Percentiles rank a stretch among this genome's conserved stretches.
Conservation (phyloP, 352 stramenopile genomes). For the Pythium scleroteichum region DNA sequence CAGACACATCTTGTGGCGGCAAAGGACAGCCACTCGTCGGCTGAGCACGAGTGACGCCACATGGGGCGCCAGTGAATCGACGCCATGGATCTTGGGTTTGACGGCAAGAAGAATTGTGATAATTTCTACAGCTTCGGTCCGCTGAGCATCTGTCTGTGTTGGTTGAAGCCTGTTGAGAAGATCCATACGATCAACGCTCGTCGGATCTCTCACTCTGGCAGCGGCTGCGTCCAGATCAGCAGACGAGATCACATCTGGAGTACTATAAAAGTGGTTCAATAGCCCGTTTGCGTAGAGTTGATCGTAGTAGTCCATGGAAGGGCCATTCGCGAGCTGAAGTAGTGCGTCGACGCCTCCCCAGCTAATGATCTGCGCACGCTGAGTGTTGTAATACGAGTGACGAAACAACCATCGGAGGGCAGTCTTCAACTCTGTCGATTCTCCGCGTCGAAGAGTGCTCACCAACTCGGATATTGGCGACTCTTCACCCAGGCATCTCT, state of each 20-base stretch:
- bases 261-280: not conserved
- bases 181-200: not conserved
- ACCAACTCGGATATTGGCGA: not conserved
- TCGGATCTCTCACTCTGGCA: not conserved
- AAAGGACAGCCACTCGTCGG: not conserved
- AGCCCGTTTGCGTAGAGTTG: not conserved
- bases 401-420: not conserved
- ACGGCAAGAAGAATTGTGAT: not conserved
- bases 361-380: not conserved
- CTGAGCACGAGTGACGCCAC: not conserved
- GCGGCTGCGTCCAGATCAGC: not conserved
- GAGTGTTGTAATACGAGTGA: not conserved
- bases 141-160: not conserved
- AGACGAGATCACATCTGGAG: not conserved
- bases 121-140: not conserved
- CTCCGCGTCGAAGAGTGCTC: not conserved
- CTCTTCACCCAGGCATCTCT: too few relatives aligned
- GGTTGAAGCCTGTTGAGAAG: not conserved
- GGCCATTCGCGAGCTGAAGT: not conserved
- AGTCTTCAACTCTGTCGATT: not conserved
- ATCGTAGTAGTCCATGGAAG: not conserved
- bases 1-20: not conserved
- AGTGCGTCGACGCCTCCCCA: not conserved
- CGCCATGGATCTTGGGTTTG: not conserved
- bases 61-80: not conserved